Conservation (phyloP, 176 grass and related monocot genomes). For the Aegilops speltoides region DNA sequence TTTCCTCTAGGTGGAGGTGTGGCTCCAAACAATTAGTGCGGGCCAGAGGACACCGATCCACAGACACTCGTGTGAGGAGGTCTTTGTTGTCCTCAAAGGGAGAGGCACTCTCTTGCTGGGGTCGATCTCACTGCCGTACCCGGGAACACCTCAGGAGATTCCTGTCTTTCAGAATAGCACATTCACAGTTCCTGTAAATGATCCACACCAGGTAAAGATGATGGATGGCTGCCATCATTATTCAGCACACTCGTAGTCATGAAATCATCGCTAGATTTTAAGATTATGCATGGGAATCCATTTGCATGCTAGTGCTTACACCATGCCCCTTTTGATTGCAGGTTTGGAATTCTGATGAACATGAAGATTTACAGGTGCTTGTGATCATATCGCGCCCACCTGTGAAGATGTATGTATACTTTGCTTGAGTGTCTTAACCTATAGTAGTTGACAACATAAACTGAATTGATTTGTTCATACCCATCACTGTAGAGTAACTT, state of each 20-base stretch:
- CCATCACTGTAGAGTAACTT: background rate
- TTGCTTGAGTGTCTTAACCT: background rate
- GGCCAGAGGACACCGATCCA: conserved; percentile 76
- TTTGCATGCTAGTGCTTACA: background rate
- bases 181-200: conserved; percentile 78
- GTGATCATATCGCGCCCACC: conserved; percentile 89
- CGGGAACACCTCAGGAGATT: conserved; percentile 67
- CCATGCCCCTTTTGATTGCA: conserved; percentile 33
- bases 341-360: conserved; percentile 79
- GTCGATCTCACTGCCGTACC: conserved; percentile 58
- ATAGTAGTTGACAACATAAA: background rate
- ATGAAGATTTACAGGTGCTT: conserved; percentile 84
- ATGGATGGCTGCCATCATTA: background rate
- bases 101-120: conserved; percentile 69
- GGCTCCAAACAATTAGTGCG: conserved; percentile 82
- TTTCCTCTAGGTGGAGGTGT: conserved; percentile 72
- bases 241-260: background rate
- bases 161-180: conserved; percentile 71
- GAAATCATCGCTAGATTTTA: background rate
- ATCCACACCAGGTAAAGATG: conserved; percentile 77
- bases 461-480: background rate
- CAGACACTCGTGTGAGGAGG: conserved; percentile 89
- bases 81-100: conserved; percentile 85
- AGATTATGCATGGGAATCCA: background rate
- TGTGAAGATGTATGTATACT: conserved; percentile 61